These are phyloP conservation scores for Peronospora destructor DNA, from an alignment of 352 stramenopile species.

Conservation along the genomic window DNA sequence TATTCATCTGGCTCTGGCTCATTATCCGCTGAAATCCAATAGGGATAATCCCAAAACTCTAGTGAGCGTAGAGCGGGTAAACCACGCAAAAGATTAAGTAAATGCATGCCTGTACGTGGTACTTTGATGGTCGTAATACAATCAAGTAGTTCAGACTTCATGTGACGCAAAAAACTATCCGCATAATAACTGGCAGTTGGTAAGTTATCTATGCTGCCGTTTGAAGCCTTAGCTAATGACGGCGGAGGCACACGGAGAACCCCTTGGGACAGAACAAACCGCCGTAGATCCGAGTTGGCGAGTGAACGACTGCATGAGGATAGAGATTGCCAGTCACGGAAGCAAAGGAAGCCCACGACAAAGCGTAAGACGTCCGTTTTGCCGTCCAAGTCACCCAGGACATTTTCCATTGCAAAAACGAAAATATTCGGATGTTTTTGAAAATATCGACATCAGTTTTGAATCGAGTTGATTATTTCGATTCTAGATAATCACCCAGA, in stretches of 20 bases:
- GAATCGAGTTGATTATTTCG: too few relatives aligned
- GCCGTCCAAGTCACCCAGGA: slow-evolving; percentile 34
- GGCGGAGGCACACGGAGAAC: slow-evolving; percentile 34
- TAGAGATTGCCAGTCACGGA: slow-evolving; percentile 33
- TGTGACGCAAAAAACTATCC: slow-evolving; percentile 27
- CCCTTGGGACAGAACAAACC: slow-evolving; percentile 37
- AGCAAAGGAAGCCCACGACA: slow-evolving; percentile 34
- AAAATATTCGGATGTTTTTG: not conserved
- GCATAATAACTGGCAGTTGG: slow-evolving; percentile 30
- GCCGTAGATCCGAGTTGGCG: slow-evolving; percentile 32
- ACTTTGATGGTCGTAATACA: slow-evolving; percentile 28
- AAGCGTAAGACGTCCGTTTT: slow-evolving; percentile 39
- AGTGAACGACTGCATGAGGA: slow-evolving; percentile 31
- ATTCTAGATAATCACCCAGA: too few relatives aligned
- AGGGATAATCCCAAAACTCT: slow-evolving; percentile 41
- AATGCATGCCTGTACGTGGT: slow-evolving; percentile 35
- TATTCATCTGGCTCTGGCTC: slow-evolving; percentile 23
- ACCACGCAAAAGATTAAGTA: slow-evolving; percentile 34
- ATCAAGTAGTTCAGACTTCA: slow-evolving; percentile 26
- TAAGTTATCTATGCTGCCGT: slow-evolving; percentile 9
- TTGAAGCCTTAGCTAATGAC: slow-evolving; percentile 1
- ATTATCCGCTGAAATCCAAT: slow-evolving; percentile 23
- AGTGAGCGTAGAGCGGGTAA: slow-evolving; percentile 27
- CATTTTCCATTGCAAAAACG: slow-evolving; percentile 19
- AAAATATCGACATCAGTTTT: not conserved